Evolutionary conservation across 768 basidiomycete genomes (phyloP), one percentile per base, ranked within the genome.

Genomic region (Pilatotrama ljubarskyi): DNA sequence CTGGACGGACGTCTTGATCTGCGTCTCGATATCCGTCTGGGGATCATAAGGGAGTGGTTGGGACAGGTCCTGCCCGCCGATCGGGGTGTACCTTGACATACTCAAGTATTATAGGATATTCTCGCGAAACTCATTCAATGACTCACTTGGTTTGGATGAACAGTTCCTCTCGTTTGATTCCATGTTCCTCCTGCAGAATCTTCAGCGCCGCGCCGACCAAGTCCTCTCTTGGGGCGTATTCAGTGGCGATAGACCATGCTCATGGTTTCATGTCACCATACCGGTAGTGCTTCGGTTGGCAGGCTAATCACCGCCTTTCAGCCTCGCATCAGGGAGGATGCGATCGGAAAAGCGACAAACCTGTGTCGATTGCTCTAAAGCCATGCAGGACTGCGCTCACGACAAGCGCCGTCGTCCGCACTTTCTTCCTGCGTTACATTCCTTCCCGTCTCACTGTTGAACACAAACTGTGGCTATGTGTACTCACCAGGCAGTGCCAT

Each of bases 311-410:
- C 0, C 6, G 15, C 44, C 72, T 51, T 68, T 83, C 85, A 82
- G 79, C 63, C 88, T 66, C 88, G 86, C 68, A 88, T 88, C 10
- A 81, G 84, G 65, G 88, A 86, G 62, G 84, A 83, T 29, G 86
- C 85, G 84, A 61, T 41, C 29, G 10, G 5, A 58, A 5, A 6
- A 24, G 43, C 36, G 69, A 72, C 77, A 62, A 72, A 80, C 90
- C 91, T n/a, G 90, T 93, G 66, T 95, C 93, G 26, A 94, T 84
- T 4, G 88, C 91, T 46, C 86, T 76, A 70, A 93, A 94, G 5
- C 93, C 92, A 63, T 83, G 80, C 38, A 87, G 73, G 55, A 93
- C 83, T 10, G 93, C 93, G 55, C 77, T 80, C 50, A 87, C 74
- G 18, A 93, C 91, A 2, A 93, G 80, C 4, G 77, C 73, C 0